Base-by-base conservation (phyloP, 176 grass and related monocot genomes). In the Cenchrus americanus region DNA sequence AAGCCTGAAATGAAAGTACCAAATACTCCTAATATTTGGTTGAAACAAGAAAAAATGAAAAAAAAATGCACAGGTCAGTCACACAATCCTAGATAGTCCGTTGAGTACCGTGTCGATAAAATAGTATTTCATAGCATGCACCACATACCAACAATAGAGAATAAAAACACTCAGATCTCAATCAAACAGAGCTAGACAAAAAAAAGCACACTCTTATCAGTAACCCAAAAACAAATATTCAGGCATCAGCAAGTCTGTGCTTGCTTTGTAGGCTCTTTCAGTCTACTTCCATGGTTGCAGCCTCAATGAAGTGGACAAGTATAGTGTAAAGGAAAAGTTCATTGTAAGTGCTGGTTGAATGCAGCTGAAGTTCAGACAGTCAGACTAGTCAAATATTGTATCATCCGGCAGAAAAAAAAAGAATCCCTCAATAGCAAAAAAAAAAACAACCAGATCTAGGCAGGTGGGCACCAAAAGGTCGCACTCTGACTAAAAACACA, bases 11-110 rank as follows among this genome's bases (percentile, higher is more conserved):
- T 34, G 50, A 7, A 43, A 76, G 55, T 60, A 71, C 27, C 14
- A 87, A 82, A 87, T 62, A 77, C 42, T 82, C 43, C 8, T 0
- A 87, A 70, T 42, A 63, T 40, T 84, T 14, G 6, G 18, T 48
- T 21, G 52, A 50, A 82, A 76, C 7, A 34, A 49, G 24, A 47
- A 58, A 69, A 63, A 27, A 77, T 18, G 19, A 69, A 0, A 22
- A 61, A 75, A 6, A 32, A 32, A 1, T 32, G 1, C 19, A 46
- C 27, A 58, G 14, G 4, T 82, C 41, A 23, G 41, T 47, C 19
- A 43, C 58, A 75, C 6, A 23, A 23, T 47, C 19, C 27, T 66
- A 75, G 3, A 60, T 41, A 76, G 37, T 58, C 34, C 3, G n/a
- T 37, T 34, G 5, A 66, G 27, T 5, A 79, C 23, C 10, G 11